Conservation (phyloP, 805 yeast species). For the Starmerella bombi region DNA sequence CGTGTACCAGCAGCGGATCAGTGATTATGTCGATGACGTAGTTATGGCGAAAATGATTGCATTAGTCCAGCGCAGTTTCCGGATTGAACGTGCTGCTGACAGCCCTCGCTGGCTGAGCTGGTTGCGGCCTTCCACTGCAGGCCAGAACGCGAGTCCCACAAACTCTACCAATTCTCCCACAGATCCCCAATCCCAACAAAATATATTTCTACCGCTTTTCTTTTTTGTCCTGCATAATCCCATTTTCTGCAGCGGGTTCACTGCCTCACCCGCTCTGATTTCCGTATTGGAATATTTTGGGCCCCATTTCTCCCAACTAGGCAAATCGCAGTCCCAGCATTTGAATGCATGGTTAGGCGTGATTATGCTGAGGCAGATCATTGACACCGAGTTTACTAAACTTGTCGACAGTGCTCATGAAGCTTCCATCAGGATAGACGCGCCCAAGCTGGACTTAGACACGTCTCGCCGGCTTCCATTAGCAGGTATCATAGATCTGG, state of each 20-base stretch:
- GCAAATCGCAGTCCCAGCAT: slow-evolving; percentile 18
- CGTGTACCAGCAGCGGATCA: slow-evolving; percentile 28
- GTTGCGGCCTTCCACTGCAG: background rate
- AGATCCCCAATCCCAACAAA: background rate
- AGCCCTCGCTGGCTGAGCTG: background rate
- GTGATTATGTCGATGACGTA: slow-evolving; percentile 30
- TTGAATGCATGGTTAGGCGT: slow-evolving; percentile 25
- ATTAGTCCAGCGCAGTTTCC: slow-evolving; percentile 22
- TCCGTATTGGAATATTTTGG: slow-evolving; percentile 25
- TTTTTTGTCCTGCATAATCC: slow-evolving; percentile 29
- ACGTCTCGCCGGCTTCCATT: slow-evolving; percentile 22
- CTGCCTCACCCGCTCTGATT: slow-evolving; percentile 22
- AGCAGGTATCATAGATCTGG: slow-evolving; percentile 28
- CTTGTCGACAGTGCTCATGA: slow-evolving; percentile 11
- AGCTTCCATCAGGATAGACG: slow-evolving; percentile 13
- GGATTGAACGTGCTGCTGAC: background rate
- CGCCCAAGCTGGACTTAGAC: slow-evolving; percentile 15
- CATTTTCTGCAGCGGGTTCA: slow-evolving; percentile 24
- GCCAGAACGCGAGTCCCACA: background rate
- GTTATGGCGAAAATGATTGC: slow-evolving; percentile 26
- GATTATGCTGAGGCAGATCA: slow-evolving; percentile 24
- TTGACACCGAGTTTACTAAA: slow-evolving; percentile 19
- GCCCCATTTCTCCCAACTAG: slow-evolving; percentile 24
- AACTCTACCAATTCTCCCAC: background rate
- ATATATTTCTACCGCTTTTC: slow-evolving; percentile 24